Evolutionary conservation across 768 basidiomycete genomes (phyloP), one percentile per base, ranked within the genome.

Genomic region (Stropharia rugosoannulata): DNA sequence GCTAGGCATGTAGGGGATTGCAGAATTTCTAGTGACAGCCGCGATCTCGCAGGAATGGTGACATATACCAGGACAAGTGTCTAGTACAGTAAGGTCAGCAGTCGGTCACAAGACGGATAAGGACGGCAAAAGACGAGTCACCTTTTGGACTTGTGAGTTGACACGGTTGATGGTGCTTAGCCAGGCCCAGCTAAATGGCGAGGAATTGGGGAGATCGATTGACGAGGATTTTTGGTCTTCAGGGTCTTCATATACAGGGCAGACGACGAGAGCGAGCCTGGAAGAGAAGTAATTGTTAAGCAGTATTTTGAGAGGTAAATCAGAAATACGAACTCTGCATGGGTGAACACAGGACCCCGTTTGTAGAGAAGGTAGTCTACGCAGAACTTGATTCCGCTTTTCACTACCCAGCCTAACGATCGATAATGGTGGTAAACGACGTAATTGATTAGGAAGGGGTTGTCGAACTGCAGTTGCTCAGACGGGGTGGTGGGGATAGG

Each of bases 61-160:
- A 99, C 90, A 59, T 98, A 96, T 22, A 89, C 81, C 27, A 98
- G 71, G 46, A 99, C 80, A 3, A 98, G 80, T 0, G 95, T 98
- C 96, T 98, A 53, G 16, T 16, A 37, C 10, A 35, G 32, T 19
- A 27, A 29, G n/a, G 16, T 40, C n/a, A 41, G 18, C 39, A 25
- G 46, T 8, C 41, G 15, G 38, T 58, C 19, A 37, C 10, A 25
- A 13, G 7, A 22, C 10, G 50, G 22, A 37, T 13, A 43, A 56
- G 36, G 11, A 5, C n/a, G n/a, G n/a, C n/a, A n/a, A n/a, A n/a
- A n/a, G 22, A 22, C 22, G 19, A 37, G 55, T 61, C 22, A 93
- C 96, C 84, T 99, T 99, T 73, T 95, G 93, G 4, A 98, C 96
- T 67, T 97, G 94, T 0, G 93, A 87, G 69, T 96, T 98, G 11